phyloP scores from a whole-genome alignment of 2,329 filamentous ascomycete genomes.

The Beauveria sp. region DNA sequence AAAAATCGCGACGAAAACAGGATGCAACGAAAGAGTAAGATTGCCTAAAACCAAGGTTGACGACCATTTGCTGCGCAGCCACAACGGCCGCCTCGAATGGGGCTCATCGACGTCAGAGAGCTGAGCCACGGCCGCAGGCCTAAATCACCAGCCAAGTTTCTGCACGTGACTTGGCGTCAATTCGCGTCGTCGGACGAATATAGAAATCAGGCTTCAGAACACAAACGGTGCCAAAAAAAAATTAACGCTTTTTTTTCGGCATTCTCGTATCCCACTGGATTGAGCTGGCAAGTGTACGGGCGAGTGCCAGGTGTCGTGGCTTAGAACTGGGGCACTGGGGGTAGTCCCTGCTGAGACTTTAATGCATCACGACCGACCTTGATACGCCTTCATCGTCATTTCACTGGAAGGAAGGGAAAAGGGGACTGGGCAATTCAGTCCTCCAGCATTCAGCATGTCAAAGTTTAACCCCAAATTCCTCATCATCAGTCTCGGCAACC shows the following conservation, averaged over 20 bases:
- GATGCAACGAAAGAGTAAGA: neutral
- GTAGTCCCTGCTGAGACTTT: neutral
- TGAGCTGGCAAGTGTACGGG: no score
- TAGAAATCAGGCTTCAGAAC: no score
- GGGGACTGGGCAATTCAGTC: neutral
- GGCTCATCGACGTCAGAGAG: constrained; percentile 11
- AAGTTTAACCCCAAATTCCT: constrained; percentile 51
- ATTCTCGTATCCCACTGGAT: neutral
- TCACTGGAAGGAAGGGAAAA: neutral
- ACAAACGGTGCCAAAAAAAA: no score
- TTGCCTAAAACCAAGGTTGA: constrained; percentile 3
- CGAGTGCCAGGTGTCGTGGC: neutral
- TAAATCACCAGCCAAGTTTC: no score
- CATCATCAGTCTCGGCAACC: constrained; percentile 83
- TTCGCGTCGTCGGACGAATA: neutral
- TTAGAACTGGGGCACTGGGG: neutral
- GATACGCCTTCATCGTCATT: neutral
- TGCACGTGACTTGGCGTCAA: constrained; percentile 13
- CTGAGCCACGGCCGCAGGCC: constrained; percentile 1
- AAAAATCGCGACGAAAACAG: neutral
- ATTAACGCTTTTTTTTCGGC: no score
- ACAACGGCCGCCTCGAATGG: constrained; percentile 6
- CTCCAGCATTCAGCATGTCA: constrained; percentile 22
- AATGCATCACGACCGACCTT: neutral
- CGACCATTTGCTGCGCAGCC: constrained; percentile 8